Conservation (phyloP, 73 alveolate genomes). For the Paramecium bursaria region DNA sequence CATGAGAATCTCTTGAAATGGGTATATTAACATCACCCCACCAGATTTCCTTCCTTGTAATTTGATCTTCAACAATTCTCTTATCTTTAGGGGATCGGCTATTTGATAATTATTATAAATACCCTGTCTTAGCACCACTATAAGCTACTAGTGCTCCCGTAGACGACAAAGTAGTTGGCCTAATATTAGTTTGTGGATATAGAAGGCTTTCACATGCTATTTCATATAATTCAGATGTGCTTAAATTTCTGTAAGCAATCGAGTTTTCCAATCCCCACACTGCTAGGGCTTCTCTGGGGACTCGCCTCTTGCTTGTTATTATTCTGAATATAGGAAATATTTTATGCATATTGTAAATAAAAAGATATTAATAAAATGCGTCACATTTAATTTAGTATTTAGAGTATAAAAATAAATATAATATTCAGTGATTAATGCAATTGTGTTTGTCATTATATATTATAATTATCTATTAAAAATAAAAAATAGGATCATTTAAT, state of each 20-base stretch:
- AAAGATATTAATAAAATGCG: no score
- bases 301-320: no score
- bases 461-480: no score
- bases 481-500: no score
- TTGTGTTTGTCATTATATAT: no score
- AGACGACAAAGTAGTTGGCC: neutral
- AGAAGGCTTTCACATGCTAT: neutral
- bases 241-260: conserved; percentile 29
- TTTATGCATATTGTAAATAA: no score
- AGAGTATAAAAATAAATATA: no score
- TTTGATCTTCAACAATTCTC: conserved; percentile 82
- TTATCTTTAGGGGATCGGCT: conserved; percentile 88
- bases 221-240: conserved; percentile 7
- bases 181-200: neutral
- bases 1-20: conserved; percentile 75
- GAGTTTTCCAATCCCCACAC: conserved; percentile 28
- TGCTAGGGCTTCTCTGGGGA: neutral
- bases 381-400: no score
- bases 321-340: no score
- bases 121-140: conserved; percentile 69
- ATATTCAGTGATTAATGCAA: no score
- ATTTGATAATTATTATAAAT: conserved; percentile 59
- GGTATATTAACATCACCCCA: conserved; percentile 91
- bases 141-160: conserved; percentile 80
- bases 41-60: conserved; percentile 80